Evolutionary conservation across 192 early-diverging fungal species (phyloP).

Genomic region (Coemansia sp.): DNA sequence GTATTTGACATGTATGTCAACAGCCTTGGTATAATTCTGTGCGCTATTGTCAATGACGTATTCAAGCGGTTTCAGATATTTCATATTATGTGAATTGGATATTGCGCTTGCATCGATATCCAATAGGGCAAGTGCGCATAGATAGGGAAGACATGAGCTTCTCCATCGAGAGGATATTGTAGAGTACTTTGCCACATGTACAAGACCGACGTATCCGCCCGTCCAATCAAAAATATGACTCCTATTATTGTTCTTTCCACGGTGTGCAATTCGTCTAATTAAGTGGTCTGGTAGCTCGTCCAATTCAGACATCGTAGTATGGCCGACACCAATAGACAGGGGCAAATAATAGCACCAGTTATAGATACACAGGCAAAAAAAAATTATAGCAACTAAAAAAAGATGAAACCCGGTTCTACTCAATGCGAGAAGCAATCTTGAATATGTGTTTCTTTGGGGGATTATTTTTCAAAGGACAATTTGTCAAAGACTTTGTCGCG

Average conservation of each 20-base stretch:
- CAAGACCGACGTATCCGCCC: no score
- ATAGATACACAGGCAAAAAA: not conserved
- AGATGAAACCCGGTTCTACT: not conserved
- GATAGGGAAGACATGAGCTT: not conserved
- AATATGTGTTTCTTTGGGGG: not conserved
- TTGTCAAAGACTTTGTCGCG: not conserved
- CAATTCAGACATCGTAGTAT: not conserved
- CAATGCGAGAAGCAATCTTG: not conserved
- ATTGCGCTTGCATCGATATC: not conserved
- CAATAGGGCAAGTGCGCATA: not conserved
- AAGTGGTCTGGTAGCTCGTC: not conserved
- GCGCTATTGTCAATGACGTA: not conserved
- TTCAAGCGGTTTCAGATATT: not conserved
- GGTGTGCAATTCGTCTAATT: not conserved
- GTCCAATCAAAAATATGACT: not conserved
- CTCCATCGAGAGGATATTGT: conserved; percentile 4
- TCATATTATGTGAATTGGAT: not conserved
- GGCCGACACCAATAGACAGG: not conserved
- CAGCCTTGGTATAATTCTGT: not conserved
- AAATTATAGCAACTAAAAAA: not conserved
- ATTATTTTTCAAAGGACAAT: not conserved
- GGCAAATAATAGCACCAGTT: not conserved
- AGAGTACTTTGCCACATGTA: not conserved
- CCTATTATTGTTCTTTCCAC: not conserved
- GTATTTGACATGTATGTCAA: not conserved